phyloP scores from a whole-genome alignment of 495 filamentous ascomycete genomes.

The Evernia prunastri region DNA sequence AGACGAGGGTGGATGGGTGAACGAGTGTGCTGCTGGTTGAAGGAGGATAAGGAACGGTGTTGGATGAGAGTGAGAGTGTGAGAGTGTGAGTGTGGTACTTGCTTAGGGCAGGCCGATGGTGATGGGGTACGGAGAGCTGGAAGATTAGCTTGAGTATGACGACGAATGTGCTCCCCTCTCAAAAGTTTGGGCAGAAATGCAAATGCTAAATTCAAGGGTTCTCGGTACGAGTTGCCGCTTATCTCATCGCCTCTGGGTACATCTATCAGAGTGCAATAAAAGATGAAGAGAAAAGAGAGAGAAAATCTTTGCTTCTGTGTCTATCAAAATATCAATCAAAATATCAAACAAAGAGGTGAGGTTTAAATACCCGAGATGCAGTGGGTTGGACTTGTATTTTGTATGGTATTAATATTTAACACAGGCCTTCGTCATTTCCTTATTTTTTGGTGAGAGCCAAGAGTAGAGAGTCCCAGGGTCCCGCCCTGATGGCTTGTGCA shows the following conservation, averaged over 20 bases:
- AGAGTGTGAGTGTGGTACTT: neutral
- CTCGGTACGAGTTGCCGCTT: neutral
- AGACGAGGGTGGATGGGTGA: neutral
- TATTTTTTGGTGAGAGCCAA: neutral
- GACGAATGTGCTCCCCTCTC: conserved; percentile 15
- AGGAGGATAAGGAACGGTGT: neutral
- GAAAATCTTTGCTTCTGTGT: too few species aligned
- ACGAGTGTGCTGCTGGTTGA: neutral
- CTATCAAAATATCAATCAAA: too few species aligned
- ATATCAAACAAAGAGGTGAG: too few species aligned
- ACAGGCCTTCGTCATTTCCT: too few species aligned
- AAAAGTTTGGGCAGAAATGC: neutral
- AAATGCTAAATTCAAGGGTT: neutral
- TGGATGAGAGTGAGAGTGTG: neutral
- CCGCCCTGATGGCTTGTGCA: neutral
- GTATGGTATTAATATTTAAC: too few species aligned
- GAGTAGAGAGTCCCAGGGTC: neutral
- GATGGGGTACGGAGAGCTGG: neutral
- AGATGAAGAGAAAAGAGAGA: neutral
- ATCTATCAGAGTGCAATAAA: too few species aligned
- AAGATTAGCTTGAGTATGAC: conserved; percentile 19
- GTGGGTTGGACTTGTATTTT: too few species aligned
- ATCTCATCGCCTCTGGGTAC: neutral
- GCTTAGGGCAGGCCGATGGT: neutral
- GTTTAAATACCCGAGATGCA: neutral